Evolutionary conservation across 2,329 filamentous ascomycete genomes (phyloP).

Genomic region (Trichoderma harzianum): DNA sequence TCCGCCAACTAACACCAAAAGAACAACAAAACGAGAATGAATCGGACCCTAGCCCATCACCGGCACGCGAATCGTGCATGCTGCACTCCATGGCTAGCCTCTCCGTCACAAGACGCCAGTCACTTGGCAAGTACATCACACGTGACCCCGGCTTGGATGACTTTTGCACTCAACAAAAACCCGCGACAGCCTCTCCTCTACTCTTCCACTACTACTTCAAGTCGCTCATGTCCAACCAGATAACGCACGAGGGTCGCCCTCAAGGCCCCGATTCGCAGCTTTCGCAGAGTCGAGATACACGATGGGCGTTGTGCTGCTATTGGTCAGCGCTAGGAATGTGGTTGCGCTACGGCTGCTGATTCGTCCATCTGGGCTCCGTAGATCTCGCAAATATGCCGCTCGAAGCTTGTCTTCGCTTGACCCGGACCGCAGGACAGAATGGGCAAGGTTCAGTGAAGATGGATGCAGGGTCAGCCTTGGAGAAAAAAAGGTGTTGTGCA

Average conservation of each 20-base stretch:
- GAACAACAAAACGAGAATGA: background rate
- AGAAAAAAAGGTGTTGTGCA: background rate
- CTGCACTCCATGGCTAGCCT: slow-evolving; percentile 10
- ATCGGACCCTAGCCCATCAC: background rate
- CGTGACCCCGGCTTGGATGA: background rate
- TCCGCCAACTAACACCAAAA: background rate
- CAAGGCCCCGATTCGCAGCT: slow-evolving; percentile 8
- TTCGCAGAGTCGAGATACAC: background rate
- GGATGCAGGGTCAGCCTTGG: background rate
- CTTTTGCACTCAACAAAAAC: background rate
- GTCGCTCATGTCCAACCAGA: slow-evolving; percentile 16
- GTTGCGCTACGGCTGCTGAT: slow-evolving; percentile 21
- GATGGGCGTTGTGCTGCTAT: background rate
- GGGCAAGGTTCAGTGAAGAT: background rate
- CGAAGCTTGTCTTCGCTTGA: background rate
- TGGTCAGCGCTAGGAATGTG: slow-evolving; percentile 23
- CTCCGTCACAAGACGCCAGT: background rate
- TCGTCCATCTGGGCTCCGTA: slow-evolving; percentile 12
- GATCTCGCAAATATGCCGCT: background rate
- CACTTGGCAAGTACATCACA: background rate
- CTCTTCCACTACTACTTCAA: background rate
- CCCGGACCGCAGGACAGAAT: background rate
- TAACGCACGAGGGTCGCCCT: slow-evolving; percentile 14
- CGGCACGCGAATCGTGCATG: slow-evolving; percentile 16
- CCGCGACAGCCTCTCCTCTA: background rate